A percentile compares a stretch with the other conserved stretches of the same genome.
Conservation (phyloP, 2,329 filamentous ascomycete genomes). For the Penicillium aurantiogriseum region DNA sequence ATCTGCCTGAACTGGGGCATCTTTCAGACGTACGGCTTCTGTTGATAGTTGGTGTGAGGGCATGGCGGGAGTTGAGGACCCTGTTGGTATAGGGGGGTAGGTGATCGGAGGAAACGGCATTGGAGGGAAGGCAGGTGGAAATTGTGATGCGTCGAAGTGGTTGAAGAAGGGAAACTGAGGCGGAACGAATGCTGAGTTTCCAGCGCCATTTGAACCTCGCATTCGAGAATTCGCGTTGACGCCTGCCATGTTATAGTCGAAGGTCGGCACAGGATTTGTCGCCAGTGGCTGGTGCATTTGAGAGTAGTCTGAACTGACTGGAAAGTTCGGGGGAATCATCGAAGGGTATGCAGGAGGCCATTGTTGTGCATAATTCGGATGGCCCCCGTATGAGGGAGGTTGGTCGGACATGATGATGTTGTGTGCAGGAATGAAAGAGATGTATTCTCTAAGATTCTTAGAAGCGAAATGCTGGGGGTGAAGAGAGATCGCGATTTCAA, state of each 20-base stretch:
- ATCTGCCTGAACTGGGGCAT: constrained; percentile 32
- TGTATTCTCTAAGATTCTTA: background rate
- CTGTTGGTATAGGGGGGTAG: constrained; percentile 22
- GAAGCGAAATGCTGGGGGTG: background rate
- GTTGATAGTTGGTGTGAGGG: constrained; percentile 1
- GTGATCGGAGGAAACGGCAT: constrained; percentile 26
- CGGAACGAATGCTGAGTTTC: constrained; percentile 26
- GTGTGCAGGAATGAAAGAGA: background rate
- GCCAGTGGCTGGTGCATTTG: constrained; percentile 24
- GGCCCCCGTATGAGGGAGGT: constrained; percentile 45
- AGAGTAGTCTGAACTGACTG: constrained; percentile 27
- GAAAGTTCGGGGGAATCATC: constrained; percentile 28
- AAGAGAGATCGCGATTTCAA: constrained; percentile 8
- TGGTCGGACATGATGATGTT: constrained; percentile 48
- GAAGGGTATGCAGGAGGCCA: constrained; percentile 37
- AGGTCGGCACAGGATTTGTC: constrained; percentile 10
- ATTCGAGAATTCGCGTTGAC: constrained; percentile 32
- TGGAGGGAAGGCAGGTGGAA: constrained; percentile 35
- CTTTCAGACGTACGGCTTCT: constrained; percentile 11
- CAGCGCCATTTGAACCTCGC: constrained; percentile 29
- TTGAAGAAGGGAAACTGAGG: constrained; percentile 32
- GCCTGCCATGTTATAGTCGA: constrained; percentile 25
- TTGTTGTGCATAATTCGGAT: constrained; percentile 36
- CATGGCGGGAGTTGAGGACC: constrained; percentile 12
- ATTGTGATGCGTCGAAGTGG: constrained; percentile 35